Evolutionary conservation across 2,329 filamentous ascomycete species (phyloP), one percentile per base, ranked within the genome.

Genomic region (Fusarium udum): DNA sequence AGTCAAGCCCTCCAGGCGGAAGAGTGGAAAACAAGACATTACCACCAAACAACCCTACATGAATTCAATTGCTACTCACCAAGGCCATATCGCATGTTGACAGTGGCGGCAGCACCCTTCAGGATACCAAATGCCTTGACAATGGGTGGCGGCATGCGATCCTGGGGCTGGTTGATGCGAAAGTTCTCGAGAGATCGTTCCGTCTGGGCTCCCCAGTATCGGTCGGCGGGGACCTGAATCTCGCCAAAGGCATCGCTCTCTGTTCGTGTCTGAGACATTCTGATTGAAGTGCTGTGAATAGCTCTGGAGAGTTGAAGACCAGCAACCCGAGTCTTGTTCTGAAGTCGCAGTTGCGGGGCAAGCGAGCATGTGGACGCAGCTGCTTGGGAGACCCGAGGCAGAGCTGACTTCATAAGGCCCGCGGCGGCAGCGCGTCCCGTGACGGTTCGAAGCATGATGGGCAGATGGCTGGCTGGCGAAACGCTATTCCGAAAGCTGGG

Each of bases 231-330:
- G 78, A 98, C 95, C 87, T 97, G 91, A 83, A 99, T 90, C 87
- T 97, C 95, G 85, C 96, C 96, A 87, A 98, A 98, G 84, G 96
- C 96, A 88, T 99, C 96, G 85, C 91, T 96, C 86, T 99, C 96
- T 80, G 92, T 94, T 85, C 96, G 91, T 75, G 91, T 92, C 73
- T 85, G 82, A 61, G 85, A 80, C 87, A 88, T 88, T 80, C 81
- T 87, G 75, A 77, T 64, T 43, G 85, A 78, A 60, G 85, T 85
- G 72, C 82, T 84, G 80, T 87, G 85, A 73, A 88, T 74, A 65
- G 73, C 63, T 71, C 73, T 70, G 64, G 69, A 73, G 69, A 78
- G 65, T 73, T 59, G 58, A 60, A 78, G 68, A 51, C 68, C 70
- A 56, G 63, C 61, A 34, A 64, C 45, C 36, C 59, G 28, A 42